These are phyloP conservation scores for Mentha longifolia DNA, from an alignment of 257 asterid species.

Conservation along the genomic window DNA sequence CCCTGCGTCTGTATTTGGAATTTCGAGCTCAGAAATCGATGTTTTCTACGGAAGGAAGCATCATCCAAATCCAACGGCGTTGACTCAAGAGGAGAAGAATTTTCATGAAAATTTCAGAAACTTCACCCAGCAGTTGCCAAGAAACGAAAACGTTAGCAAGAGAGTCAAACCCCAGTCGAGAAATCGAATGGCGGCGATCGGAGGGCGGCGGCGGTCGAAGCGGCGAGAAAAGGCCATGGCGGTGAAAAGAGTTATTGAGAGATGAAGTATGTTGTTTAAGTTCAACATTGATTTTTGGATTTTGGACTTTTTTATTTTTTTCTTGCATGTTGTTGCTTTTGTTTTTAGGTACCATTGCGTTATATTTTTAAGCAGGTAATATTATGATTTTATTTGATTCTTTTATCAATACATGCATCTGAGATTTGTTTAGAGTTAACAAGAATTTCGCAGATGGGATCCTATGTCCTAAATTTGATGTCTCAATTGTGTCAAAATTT, in stretches of 20 bases:
- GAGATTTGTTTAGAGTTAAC: too few relatives aligned
- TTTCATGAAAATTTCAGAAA: background rate
- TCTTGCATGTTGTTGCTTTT: background rate
- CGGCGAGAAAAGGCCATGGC: background rate
- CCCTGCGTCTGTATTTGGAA: background rate
- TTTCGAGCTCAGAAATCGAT: background rate
- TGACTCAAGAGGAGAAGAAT: background rate
- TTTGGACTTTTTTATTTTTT: too few relatives aligned
- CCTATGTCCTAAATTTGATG: too few relatives aligned
- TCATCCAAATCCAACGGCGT: background rate
- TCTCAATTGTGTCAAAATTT: too few relatives aligned
- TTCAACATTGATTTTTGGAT: background rate
- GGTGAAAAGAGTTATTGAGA: background rate
- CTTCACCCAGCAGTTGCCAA: background rate
- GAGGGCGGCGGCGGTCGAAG: background rate
- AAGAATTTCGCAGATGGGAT: too few relatives aligned
- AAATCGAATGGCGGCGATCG: background rate
- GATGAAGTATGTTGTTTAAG: too few relatives aligned
- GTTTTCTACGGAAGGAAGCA: background rate
- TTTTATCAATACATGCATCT: too few relatives aligned
- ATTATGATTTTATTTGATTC: too few relatives aligned
- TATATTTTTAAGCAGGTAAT: too few relatives aligned
- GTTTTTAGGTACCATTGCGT: too few relatives aligned
- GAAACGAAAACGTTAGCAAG: background rate
- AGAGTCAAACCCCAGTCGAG: background rate